Evolutionary conservation across 139 green algal species (phyloP).

Genomic region (Astrephomene gubernaculifera): DNA sequence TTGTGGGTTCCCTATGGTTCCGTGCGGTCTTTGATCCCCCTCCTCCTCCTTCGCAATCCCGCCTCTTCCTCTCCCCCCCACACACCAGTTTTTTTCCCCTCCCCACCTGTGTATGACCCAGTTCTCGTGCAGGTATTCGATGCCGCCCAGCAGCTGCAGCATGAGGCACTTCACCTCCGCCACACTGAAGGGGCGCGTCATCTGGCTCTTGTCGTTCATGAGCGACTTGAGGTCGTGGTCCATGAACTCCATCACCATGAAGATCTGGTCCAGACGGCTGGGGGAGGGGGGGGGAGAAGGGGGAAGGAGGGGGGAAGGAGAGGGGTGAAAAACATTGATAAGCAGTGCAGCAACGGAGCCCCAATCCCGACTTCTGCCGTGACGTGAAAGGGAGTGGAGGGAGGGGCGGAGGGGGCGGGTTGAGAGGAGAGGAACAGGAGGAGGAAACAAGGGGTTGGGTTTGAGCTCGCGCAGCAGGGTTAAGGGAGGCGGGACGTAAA

Average conservation of each 20-base stretch:
- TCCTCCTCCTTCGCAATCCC: no score
- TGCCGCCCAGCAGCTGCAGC: slow-evolving; percentile 88
- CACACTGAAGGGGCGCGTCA: slow-evolving; percentile 50
- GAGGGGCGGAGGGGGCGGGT: neutral
- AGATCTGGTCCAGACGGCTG: slow-evolving; percentile 82
- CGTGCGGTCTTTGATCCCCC: no score
- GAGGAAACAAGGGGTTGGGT: neutral
- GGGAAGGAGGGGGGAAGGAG: neutral
- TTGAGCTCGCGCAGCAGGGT: neutral
- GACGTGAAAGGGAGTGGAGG: neutral
- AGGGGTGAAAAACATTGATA: no score
- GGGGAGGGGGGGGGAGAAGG: neutral
- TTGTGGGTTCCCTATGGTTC: no score
- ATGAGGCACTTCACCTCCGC: slow-evolving; percentile 88
- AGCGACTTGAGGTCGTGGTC: slow-evolving; percentile 95
- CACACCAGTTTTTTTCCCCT: no score
- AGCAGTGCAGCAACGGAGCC: no score
- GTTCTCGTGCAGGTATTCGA: slow-evolving; percentile 93
- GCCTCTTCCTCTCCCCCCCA: no score
- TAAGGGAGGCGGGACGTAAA: neutral
- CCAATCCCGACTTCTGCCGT: no score
- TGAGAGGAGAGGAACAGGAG: neutral
- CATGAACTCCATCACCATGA: slow-evolving; percentile 99
- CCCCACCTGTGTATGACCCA: slow-evolving; percentile 81
- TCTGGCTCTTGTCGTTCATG: slow-evolving; percentile 61